These are phyloP conservation scores for Pyracantha coccinea DNA, from an alignment of 331 rosid genomes.

Conservation along the genomic window DNA sequence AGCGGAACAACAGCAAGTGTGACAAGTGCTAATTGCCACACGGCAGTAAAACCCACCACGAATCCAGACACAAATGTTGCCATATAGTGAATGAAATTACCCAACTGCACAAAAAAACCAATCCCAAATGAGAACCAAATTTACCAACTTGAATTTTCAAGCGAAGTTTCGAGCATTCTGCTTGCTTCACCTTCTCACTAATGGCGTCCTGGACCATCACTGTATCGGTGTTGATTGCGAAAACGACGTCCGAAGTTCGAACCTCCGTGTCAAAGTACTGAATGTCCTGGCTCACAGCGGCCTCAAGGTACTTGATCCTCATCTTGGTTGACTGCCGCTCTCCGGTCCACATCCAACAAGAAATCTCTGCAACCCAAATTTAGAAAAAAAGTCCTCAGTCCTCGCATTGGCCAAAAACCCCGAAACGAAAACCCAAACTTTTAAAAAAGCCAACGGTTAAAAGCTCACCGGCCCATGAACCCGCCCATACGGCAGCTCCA, in stretches of 20 bases:
- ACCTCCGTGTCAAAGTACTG: constrained; percentile 87
- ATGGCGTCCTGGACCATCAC: constrained; percentile 98
- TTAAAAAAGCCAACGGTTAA: background rate
- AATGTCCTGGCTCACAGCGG: constrained; percentile 87
- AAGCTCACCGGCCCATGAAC: constrained; percentile 92
- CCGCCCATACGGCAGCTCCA: constrained; percentile 99
- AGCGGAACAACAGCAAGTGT: constrained; percentile 95
- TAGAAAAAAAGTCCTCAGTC: background rate
- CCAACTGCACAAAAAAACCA: constrained; percentile 53
- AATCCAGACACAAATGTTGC: constrained; percentile 97
- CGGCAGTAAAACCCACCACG: constrained; percentile 92
- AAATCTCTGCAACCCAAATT: constrained; percentile 59
- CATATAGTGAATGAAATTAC: constrained; percentile 94
- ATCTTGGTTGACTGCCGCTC: constrained; percentile 91
- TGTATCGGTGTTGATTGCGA: constrained; percentile 84
- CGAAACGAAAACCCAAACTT: background rate
- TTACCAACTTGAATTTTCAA: background rate
- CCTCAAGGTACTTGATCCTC: constrained; percentile 92
- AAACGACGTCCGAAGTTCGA: constrained; percentile 92
- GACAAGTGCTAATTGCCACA: constrained; percentile 93
- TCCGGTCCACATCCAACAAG: constrained; percentile 99
- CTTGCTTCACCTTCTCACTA: constrained; percentile 77
- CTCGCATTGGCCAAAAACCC: constrained; percentile 4
- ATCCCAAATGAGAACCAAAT: background rate
- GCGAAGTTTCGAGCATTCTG: background rate